A percentile compares a stretch with the other conserved stretches of the same genome.
These are phyloP conservation scores for Phytophthora sojae DNA, from an alignment of 352 stramenopile genomes.

Conservation along the genomic window DNA sequence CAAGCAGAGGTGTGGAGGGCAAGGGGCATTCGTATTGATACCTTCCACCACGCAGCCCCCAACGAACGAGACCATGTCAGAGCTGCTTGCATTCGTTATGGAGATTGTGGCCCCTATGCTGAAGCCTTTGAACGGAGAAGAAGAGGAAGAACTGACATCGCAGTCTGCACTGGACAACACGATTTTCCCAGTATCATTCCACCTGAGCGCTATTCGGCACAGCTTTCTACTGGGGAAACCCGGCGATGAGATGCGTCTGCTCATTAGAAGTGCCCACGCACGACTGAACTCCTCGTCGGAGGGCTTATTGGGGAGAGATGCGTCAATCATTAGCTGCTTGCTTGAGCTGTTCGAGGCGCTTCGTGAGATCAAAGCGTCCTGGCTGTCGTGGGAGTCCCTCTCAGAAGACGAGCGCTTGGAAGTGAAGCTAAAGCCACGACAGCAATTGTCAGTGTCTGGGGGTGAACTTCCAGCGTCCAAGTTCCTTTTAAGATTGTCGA, in stretches of 20 bases:
- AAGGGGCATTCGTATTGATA: constrained; percentile 8
- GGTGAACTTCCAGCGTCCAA: constrained; percentile 12
- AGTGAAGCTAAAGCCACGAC: not conserved
- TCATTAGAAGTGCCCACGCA: constrained; percentile 28
- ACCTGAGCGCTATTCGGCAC: constrained; percentile 38
- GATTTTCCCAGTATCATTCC: constrained; percentile 44
- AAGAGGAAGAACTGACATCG: not conserved
- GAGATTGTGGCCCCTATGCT: constrained; percentile 43
- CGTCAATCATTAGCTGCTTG: constrained; percentile 23
- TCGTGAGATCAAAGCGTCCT: constrained; percentile 26
- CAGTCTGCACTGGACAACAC: not conserved
- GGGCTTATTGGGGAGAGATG: constrained; percentile 2
- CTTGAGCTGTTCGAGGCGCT: constrained; percentile 44
- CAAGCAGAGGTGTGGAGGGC: constrained; percentile 12
- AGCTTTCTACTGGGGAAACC: constrained; percentile 37
- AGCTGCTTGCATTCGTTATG: constrained; percentile 50
- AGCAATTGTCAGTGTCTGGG: constrained; percentile 12
- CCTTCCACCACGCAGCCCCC: not conserved
- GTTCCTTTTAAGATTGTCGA: constrained; percentile 25
- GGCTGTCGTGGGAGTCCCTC: constrained; percentile 18
- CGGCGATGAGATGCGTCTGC: constrained; percentile 20
- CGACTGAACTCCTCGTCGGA: constrained; percentile 17
- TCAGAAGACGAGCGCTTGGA: constrained; percentile 23
- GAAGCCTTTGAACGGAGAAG: constrained; percentile 5
- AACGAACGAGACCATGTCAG: constrained; percentile 17